Base-by-base conservation (phyloP, 2,329 filamentous ascomycete genomes). In the Calonectria pauciramosa region DNA sequence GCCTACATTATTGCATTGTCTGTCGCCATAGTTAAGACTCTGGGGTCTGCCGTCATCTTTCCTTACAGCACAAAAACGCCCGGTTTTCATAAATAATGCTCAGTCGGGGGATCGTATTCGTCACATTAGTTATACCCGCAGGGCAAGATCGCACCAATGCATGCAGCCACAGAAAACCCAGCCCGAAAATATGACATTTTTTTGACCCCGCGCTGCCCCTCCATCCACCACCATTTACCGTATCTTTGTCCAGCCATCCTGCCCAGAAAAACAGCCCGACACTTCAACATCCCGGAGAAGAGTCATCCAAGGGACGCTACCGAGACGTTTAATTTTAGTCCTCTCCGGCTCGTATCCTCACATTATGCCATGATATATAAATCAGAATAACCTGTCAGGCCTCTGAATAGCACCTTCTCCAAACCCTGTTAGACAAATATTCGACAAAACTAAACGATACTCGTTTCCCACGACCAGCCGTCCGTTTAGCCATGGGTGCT, bases 401-500 rank as follows among this genome's bases (percentile, higher is more conserved):
- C 56, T 26, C 23, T 41, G 14, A 26, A 32, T 52, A 54, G 34
- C 30, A 67, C 32, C 20, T 34, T 18, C 11, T 18, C n/a, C 5
- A 70, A 23, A 34, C 30, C 18, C 16, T 8, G 18, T 56, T 20
- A 5, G 14, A 26, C 18, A 11, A 63, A 63, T 28, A 38, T 23
- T 28, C n/a, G 23, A 16, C 13, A 3, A 63, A 20, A 41, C n/a
- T 23, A 28, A 38, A 41, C 56, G 16, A 16, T 23, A 20, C 23
- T 18, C 5, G 13, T 41, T 28, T 44, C 18, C 3, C 36, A 26
- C 36, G 6, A 11, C 16, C 16, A 47, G n/a, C 20, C 9, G 44
- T 13, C 44, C 20, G n/a, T 13, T 63, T 13, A 5, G 56, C 13
- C 51, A 90, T 92, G 90, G 90, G 90, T 66, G 89, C 88, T 54